Conservation (phyloP, 225 moss, liverwort and hornwort genomes). For the Physcomitrellopsis africana region DNA sequence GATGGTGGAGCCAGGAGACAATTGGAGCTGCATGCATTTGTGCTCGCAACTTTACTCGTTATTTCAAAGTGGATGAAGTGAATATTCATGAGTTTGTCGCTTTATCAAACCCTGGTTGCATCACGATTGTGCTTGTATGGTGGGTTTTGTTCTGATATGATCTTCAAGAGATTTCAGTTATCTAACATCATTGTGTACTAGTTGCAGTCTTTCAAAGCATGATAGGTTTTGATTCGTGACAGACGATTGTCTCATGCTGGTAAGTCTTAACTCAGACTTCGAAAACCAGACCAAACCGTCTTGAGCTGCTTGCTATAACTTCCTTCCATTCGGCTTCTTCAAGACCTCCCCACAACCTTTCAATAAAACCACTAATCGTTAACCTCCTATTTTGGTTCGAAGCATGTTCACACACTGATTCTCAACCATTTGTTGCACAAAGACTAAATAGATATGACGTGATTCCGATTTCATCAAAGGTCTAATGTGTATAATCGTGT, state of each 20-base stretch:
- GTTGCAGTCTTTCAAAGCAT: no score
- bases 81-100: no score
- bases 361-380: constrained; percentile 3
- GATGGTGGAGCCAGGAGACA: no score
- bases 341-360: background rate
- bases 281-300: background rate
- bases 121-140: no score
- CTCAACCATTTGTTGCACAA: constrained; percentile 41
- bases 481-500: background rate
- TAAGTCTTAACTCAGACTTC: background rate
- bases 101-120: no score
- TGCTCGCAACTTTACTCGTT: no score
- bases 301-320: constrained; percentile 1
- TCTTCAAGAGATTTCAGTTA: no score
- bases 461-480: constrained; percentile 11
- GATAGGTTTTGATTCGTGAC: constrained; percentile 30
- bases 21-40: no score
- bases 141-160: no score
- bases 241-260: constrained; percentile 45
- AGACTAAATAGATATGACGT: constrained; percentile 37
- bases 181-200: no score
- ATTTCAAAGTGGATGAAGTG: no score
- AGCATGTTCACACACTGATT: constrained; percentile 38
- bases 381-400: constrained; percentile 45
- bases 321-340: background rate